Evolutionary conservation across 1,284 basidiomycete genomes (phyloP), one percentile per base, ranked within the genome.

Genomic region (Tilletia horrida): DNA sequence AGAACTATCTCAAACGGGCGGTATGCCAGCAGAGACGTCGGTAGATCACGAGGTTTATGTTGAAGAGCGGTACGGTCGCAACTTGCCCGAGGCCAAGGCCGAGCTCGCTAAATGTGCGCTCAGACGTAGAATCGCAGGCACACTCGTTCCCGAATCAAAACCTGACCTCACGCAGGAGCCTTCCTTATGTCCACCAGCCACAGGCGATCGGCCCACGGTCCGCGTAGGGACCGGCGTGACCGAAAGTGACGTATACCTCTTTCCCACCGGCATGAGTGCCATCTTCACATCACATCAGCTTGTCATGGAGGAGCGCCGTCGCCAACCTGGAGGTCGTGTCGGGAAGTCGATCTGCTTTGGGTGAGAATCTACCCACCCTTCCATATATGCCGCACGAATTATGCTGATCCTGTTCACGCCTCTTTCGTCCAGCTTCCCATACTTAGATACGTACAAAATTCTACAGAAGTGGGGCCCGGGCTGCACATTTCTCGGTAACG

Each of bases 401-500:
- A 11, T 11, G 35, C 35, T 40, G 35, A 40, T 6, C 6, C 11
- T 29, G 6, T 27, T 59, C 35, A 25, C 43, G 43, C 45, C 25
- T 21, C 45, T 44, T 21, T 23, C 3, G 0, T 40, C 9, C 48
- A 65, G 64, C 21, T 99, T 98, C 83, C 91, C 94, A 0, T 99
- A 97, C 82, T 92, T 89, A 9, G 96, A 98, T 82, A 97, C 95
- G n/a, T 86, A 97, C 69, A 98, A 98, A 83, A 88, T 96, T 52
- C 85, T 99, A 3, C 85, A 95, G 74, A 97, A 99, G 83, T 98
- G 94, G 92, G 96, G 96, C 0, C 91, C 91, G 0, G 96, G 96
- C 0, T 93, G 90, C 74, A 86, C 92, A 82, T 96, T 97, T 84
- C 87, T 91, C 68, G 95, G 94, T 2, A 85, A 88, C 70, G 95